Evolutionary conservation across 345 rosid species (phyloP).

Genomic region (Salix caprea): DNA sequence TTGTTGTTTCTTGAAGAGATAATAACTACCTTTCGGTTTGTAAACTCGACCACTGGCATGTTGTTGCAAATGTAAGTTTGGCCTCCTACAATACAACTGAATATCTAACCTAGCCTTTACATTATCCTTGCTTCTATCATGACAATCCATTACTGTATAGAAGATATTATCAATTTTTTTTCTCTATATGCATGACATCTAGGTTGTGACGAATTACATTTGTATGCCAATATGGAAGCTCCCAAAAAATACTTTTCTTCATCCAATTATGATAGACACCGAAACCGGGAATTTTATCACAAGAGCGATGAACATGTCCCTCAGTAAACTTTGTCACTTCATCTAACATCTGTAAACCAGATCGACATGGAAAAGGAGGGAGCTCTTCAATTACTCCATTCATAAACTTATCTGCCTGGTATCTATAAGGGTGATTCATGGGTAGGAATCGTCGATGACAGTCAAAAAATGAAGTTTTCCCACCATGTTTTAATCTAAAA

Average conservation of each 20-base stretch:
- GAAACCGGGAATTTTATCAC: too few species aligned
- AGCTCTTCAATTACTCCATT: not conserved
- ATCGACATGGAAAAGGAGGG: not conserved
- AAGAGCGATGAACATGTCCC: not conserved
- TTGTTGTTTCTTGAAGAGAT: not conserved
- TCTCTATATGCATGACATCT: conserved; percentile 1
- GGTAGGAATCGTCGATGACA: not conserved
- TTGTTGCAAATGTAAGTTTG: not conserved
- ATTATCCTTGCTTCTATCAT: not conserved
- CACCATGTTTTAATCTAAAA: not conserved
- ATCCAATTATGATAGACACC: not conserved
- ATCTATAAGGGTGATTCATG: not conserved
- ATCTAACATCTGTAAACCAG: too few species aligned
- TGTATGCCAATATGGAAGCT: not conserved
- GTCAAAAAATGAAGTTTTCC: not conserved
- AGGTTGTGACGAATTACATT: not conserved
- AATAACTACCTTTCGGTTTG: too few species aligned
- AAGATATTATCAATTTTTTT: not conserved
- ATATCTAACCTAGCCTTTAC: not conserved
- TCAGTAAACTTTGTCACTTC: too few species aligned
- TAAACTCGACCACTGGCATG: not conserved
- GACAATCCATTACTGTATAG: not conserved
- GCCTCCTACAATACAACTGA: not conserved
- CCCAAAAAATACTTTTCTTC: not conserved
- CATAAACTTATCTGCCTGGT: too few species aligned